These are phyloP conservation scores for Termitomyces sp. DNA, from an alignment of 768 basidiomycete species.

Conservation along the genomic window DNA sequence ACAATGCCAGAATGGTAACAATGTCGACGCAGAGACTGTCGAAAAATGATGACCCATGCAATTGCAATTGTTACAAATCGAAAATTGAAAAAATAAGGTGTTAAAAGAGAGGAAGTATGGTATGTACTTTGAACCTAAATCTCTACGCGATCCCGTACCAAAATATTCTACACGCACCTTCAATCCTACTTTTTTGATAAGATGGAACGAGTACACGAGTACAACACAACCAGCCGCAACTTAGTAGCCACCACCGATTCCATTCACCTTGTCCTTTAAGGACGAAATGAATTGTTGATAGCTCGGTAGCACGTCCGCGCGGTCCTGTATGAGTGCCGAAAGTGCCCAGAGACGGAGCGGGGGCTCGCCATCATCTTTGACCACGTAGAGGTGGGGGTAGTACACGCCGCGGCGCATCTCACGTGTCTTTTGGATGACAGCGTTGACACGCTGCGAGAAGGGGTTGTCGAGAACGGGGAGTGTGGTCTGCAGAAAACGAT, in stretches of 20 bases:
- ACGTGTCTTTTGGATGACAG: conserved; percentile 89
- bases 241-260: conserved; percentile 21
- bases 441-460: conserved; percentile 95
- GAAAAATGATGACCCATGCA: not conserved
- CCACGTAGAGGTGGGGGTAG: conserved; percentile 90
- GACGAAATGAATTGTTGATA: conserved; percentile 93
- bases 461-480: conserved; percentile 89
- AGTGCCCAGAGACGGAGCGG: conserved; percentile 89
- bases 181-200: not conserved
- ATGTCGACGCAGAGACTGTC: too few relatives aligned
- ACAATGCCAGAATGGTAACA: too few relatives aligned
- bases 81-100: conserved; percentile 2
- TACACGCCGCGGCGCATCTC: conserved; percentile 93
- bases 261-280: conserved; percentile 68
- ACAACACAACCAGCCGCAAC: not conserved
- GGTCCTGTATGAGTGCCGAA: conserved; percentile 91
- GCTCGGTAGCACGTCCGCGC: conserved; percentile 90
- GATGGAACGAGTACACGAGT: not conserved
- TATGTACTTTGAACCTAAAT: conserved; percentile 18
- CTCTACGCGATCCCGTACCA: conserved; percentile 9
- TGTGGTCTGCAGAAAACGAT: conserved; percentile 54
- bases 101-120: conserved; percentile 12
- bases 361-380: conserved; percentile 98
- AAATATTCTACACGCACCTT: conserved; percentile 12
- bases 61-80: conserved; percentile 13